These are phyloP conservation scores for Tritrichomonas musculus DNA, from an alignment of 208 protist genomes.

Conservation along the genomic window DNA sequence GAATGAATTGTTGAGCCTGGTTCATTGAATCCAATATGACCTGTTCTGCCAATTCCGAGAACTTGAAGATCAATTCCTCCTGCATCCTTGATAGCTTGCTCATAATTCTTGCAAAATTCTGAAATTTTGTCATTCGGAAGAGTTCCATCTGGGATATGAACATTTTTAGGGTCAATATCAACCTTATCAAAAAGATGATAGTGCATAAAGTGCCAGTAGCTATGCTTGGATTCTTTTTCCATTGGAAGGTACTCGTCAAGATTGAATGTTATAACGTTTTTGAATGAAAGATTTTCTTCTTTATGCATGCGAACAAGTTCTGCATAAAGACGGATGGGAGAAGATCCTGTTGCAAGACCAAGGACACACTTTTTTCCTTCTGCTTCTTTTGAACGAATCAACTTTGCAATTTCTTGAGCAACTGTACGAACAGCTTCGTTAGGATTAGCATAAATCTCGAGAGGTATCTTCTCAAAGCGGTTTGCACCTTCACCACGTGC, in stretches of 20 bases:
- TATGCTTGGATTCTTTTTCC: not conserved
- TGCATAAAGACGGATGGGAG: not conserved
- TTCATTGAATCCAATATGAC: conserved; percentile 12
- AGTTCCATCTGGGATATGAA: not conserved
- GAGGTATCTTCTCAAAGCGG: not conserved
- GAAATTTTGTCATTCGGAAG: not conserved
- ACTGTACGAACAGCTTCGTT: not conserved
- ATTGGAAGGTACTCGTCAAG: not conserved
- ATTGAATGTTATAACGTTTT: conserved; percentile 28
- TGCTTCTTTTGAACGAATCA: not conserved
- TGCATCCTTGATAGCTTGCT: not conserved
- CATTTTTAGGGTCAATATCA: not conserved
- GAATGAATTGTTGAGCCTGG: not conserved
- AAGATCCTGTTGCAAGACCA: not conserved
- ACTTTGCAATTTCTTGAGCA: not conserved
- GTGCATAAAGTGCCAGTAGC: conserved; percentile 10
- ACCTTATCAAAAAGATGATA: not conserved
- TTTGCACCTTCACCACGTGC: too few relatives aligned
- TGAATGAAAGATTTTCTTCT: not conserved
- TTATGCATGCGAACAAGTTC: conserved; percentile 28
- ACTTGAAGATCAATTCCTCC: not conserved
- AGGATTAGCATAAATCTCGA: not conserved
- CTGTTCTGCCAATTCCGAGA: conserved; percentile 5
- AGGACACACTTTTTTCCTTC: not conserved
- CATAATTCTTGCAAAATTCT: not conserved